Conservation (phyloP, 192 early-diverging fungal species). For the Piromyces finnis region DNA sequence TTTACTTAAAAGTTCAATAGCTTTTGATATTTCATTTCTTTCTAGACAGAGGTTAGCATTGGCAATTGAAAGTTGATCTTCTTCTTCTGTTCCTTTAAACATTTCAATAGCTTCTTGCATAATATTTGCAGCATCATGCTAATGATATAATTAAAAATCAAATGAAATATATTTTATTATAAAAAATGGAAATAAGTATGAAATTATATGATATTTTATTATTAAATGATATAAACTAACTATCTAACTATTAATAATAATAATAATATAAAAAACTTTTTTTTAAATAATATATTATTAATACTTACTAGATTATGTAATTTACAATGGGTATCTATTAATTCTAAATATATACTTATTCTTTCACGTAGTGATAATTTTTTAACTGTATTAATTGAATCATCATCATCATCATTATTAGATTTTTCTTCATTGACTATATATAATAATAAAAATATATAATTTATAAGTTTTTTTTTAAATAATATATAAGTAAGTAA, state of each 20-base stretch:
- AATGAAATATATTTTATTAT: too few relatives aligned
- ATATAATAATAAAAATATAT: too few relatives aligned
- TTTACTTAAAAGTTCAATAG: constrained; percentile 12
- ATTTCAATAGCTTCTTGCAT: constrained; percentile 19
- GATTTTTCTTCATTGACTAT: too few relatives aligned
- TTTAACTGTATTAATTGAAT: background rate
- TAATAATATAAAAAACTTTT: too few relatives aligned
- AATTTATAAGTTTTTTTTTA: too few relatives aligned
- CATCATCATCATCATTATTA: background rate
- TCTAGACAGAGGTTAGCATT: constrained; percentile 15
- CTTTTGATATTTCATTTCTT: constrained; percentile 16
- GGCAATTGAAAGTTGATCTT: constrained; percentile 17
- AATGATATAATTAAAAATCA: background rate
- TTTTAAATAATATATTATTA: too few relatives aligned
- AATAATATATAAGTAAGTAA: too few relatives aligned
- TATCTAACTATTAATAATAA: too few relatives aligned
- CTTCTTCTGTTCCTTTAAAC: constrained; percentile 17
- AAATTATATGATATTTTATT: too few relatives aligned
- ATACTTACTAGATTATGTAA: constrained; percentile 11
- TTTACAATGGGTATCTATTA: constrained; percentile 16
- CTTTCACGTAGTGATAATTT: constrained; percentile 8
- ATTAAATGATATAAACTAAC: too few relatives aligned
- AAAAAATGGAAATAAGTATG: too few relatives aligned
- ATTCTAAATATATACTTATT: constrained; percentile 17
- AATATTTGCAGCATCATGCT: constrained; percentile 12